phyloP scores from a whole-genome alignment of 2,329 filamentous ascomycete species.

The Neoarthrinium moseri region DNA sequence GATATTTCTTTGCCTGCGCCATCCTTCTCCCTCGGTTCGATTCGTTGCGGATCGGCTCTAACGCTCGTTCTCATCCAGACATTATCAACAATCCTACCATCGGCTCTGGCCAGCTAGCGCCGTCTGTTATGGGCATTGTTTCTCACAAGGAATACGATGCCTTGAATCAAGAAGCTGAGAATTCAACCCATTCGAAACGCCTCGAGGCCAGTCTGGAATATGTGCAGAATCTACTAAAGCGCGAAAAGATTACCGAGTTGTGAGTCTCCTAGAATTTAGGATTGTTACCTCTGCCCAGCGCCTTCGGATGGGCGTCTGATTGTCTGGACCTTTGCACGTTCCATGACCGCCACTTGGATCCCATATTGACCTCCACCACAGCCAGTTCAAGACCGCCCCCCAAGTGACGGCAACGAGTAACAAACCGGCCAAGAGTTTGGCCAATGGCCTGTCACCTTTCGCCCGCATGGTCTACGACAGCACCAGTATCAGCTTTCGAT shows the following conservation, averaged over 20 bases:
- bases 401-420: slow-evolving; percentile 26
- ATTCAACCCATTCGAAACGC: slow-evolving; percentile 58
- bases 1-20: neutral
- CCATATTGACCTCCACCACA: slow-evolving; percentile 31
- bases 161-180: slow-evolving; percentile 69
- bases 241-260: slow-evolving; percentile 70
- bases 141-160: slow-evolving; percentile 58
- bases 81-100: slow-evolving; percentile 65
- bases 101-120: slow-evolving; percentile 53
- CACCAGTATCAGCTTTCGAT: slow-evolving; percentile 38
- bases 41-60: slow-evolving; percentile 5
- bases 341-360: neutral
- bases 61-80: slow-evolving; percentile 39
- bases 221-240: slow-evolving; percentile 71
- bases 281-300: neutral
- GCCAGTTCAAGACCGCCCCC: slow-evolving; percentile 57
- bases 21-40: neutral
- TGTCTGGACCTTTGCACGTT: no score
- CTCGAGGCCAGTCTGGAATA: slow-evolving; percentile 72
- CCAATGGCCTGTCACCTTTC: slow-evolving; percentile 49
- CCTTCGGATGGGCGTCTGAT: neutral
- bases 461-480: slow-evolving; percentile 46
- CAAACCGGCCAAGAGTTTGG: slow-evolving; percentile 28
- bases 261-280: slow-evolving; percentile 35
- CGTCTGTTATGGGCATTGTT: slow-evolving; percentile 50